Evolutionary conservation across 2,329 filamentous ascomycete genomes (phyloP).

Genomic region (Amesomyces nigricolor): DNA sequence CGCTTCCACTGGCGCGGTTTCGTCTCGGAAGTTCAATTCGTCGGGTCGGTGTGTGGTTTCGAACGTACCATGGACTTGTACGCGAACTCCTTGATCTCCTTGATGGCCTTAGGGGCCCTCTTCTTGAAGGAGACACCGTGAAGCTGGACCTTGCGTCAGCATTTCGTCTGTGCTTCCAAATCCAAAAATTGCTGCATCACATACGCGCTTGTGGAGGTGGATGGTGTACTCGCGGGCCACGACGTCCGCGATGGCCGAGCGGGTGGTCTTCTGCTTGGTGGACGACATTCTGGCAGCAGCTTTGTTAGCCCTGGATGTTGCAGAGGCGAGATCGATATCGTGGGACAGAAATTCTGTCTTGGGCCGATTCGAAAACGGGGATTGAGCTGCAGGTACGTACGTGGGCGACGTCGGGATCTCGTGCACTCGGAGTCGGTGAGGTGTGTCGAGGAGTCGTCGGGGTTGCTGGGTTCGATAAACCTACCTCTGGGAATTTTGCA

Average conservation of each 20-base stretch:
- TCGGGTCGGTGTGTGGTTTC: conserved; percentile 4
- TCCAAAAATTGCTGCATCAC: conserved; percentile 37
- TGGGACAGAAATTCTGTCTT: background rate
- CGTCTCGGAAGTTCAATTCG: conserved; percentile 1
- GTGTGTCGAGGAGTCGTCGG: conserved; percentile 26
- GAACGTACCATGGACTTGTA: conserved; percentile 86
- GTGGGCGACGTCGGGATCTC: conserved; percentile 33
- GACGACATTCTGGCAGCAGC: conserved; percentile 56
- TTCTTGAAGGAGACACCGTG: conserved; percentile 99
- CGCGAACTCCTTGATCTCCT: conserved; percentile 98
- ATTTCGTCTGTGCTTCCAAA: conserved; percentile 18
- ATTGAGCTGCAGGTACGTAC: conserved; percentile 24
- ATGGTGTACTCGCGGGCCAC: conserved; percentile 99
- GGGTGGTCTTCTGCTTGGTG: conserved; percentile 55
- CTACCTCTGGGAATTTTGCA: conserved; percentile 27
- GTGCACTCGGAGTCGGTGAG: conserved; percentile 25
- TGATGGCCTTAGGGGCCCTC: conserved; percentile 95
- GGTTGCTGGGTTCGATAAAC: conserved; percentile 24
- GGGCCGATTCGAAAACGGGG: conserved; percentile 13
- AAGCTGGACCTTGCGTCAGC: conserved; percentile 56
- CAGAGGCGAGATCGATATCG: background rate
- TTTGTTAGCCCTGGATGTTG: conserved; percentile 27
- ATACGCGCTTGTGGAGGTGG: conserved; percentile 99
- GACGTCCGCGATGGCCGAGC: conserved; percentile 97
- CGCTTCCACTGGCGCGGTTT: background rate